Conservation (phyloP, 495 filamentous ascomycete species). For the Lepraria neglecta region DNA sequence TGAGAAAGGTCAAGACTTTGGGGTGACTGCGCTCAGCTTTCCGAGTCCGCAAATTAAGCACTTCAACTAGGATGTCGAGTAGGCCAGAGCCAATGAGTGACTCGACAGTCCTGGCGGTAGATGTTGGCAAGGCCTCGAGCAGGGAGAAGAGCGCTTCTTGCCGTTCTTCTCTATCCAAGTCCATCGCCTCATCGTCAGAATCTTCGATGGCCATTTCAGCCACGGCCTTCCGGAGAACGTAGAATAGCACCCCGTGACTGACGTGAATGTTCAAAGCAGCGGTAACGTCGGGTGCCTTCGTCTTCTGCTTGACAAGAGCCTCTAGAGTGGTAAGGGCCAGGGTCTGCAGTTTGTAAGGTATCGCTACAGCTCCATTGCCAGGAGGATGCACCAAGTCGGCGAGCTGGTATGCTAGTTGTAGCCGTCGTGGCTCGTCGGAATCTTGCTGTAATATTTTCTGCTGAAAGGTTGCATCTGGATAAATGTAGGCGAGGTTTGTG, state of each 20-base stretch:
- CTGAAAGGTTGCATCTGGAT: conserved; percentile 68
- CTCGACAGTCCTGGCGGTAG: conserved; percentile 61
- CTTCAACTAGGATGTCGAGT: conserved; percentile 81
- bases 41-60: conserved; percentile 73
- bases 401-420: conserved; percentile 87
- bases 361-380: conserved; percentile 55
- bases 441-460: conserved; percentile 83
- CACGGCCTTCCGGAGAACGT: conserved; percentile 82
- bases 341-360: conserved; percentile 74
- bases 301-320: conserved; percentile 69
- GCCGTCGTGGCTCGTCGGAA: conserved; percentile 79
- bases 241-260: conserved; percentile 93
- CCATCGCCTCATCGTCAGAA: conserved; percentile 47
- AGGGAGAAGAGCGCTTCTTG: conserved; percentile 80
- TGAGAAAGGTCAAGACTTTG: conserved; percentile 75
- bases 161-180: conserved; percentile 70
- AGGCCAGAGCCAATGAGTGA: conserved; percentile 79
- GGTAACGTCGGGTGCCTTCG: conserved; percentile 71
- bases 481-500: conserved; percentile 86
- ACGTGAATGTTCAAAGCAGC: conserved; percentile 85
- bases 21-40: conserved; percentile 77
- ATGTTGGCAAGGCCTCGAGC: conserved; percentile 66
- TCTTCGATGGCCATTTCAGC: conserved; percentile 64
- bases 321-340: conserved; percentile 75
- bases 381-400: conserved; percentile 78